Evolutionary conservation across 2,329 filamentous ascomycete genomes (phyloP).

Genomic region (Aspergillus sp.): DNA sequence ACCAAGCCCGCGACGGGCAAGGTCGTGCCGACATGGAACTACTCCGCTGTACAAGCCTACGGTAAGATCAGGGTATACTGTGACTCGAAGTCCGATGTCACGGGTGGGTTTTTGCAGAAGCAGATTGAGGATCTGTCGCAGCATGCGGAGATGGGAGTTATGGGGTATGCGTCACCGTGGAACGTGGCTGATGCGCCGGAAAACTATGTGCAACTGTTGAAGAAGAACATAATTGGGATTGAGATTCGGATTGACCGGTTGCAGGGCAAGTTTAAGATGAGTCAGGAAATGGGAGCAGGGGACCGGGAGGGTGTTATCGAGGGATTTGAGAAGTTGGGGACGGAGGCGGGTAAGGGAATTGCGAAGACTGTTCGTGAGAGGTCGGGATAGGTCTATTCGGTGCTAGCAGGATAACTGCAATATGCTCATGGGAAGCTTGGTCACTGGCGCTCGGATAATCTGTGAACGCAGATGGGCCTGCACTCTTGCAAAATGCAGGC

Average conservation of each 20-base stretch:
- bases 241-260: slow-evolving; percentile 52
- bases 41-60: slow-evolving; percentile 58
- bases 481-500: too few species aligned
- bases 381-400: slow-evolving; percentile 7
- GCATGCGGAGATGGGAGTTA: slow-evolving; percentile 48
- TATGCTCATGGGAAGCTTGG: too few species aligned
- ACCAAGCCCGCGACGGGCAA: slow-evolving; percentile 60
- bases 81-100: slow-evolving; percentile 43
- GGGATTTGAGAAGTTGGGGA: slow-evolving; percentile 46
- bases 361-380: slow-evolving; percentile 29
- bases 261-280: slow-evolving; percentile 62
- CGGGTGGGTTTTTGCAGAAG: slow-evolving; percentile 42
- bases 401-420: not conserved
- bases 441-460: too few species aligned
- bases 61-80: slow-evolving; percentile 50
- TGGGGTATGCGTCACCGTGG: slow-evolving; percentile 50
- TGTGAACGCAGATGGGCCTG: too few species aligned
- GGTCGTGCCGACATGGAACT: slow-evolving; percentile 67
- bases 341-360: slow-evolving; percentile 31
- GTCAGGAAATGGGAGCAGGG: slow-evolving; percentile 50
- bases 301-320: slow-evolving; percentile 53
- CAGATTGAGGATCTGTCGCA: slow-evolving; percentile 50
- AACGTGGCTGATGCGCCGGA: slow-evolving; percentile 54
- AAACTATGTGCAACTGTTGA: slow-evolving; percentile 50
- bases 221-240: slow-evolving; percentile 55